Evolutionary conservation across 306 rosid genomes (phyloP), one percentile per base, ranked within the genome.

Genomic region (Oxytropis ochrocephala): DNA sequence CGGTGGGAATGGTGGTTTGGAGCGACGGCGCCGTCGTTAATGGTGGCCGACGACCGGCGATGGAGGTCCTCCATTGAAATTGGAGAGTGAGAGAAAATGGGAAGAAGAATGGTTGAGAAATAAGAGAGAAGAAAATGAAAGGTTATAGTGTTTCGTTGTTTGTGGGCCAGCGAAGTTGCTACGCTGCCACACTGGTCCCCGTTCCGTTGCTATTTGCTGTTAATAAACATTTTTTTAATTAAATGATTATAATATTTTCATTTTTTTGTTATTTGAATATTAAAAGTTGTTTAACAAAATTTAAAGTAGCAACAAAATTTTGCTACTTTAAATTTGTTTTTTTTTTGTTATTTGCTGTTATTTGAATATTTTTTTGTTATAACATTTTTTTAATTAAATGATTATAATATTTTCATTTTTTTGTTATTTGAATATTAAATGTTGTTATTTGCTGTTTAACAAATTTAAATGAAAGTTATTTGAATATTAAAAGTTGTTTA

Each of bases 21-120:
- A 32, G 39, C 39, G 3, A 58, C 5, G 50, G 29, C 29, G 62
- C 60, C 73, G 69, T 58, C 43, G 35, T 10, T 21, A 0, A 48
- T 8, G 7, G 72, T 1, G 36, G 60, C 0, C 0, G 17, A 70
- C 7, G n/a, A 69, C 54, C 82, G 85, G 71, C 69, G 80, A 14
- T 72, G 82, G 13, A 75, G 5, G n/a, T n/a, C n/a, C 9, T 81
- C 82, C 85, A 81, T 81, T 39, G 12, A 8, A 8, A 51, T 1
- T 1, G 2, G 19, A 21, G 9, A 2, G 57, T 19, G 14, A 6
- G 27, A 39, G 63, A 1, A 43, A 11, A 13, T 10, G 11, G 3
- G 49, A 24, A 8, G 3, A 7, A 7, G 47, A 21, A 51, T 1
- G 18, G 39, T 2, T 30, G 3, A 0, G 29, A 21, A 30, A 8